A percentile compares a stretch with the other conserved stretches of the same genome.
Evolutionary conservation across 805 yeast genomes (phyloP).

Genomic region (Candida silvicultrix): DNA sequence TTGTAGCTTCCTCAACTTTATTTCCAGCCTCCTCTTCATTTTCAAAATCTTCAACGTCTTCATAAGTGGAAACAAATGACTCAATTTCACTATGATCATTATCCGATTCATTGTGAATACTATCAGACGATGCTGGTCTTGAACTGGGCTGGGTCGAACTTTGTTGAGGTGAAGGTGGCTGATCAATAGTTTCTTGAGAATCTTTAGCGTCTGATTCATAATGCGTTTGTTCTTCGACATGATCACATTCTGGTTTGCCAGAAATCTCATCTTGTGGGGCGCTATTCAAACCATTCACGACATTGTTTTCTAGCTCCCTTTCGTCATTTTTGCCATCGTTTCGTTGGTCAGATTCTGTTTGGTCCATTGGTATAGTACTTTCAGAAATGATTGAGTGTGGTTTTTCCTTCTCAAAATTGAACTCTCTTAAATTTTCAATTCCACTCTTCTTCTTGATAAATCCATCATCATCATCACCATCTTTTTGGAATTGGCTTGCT

Average conservation of each 20-base stretch:
- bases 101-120: background rate
- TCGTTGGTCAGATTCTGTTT: background rate
- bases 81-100: constrained; percentile 26
- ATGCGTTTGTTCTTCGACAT: background rate
- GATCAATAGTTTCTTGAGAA: background rate
- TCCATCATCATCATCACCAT: constrained; percentile 12
- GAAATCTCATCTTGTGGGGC: no score
- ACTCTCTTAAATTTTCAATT: constrained; percentile 40
- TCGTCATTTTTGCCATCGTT: background rate
- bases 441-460: constrained; percentile 45
- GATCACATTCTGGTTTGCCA: background rate
- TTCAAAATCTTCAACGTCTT: constrained; percentile 10
- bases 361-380: background rate
- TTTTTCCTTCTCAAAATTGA: constrained; percentile 26
- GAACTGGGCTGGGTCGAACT: constrained; percentile 2
- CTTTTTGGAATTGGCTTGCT: background rate
- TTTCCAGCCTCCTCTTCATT: background rate
- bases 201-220: background rate
- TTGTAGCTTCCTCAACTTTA: no score
- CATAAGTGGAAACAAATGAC: constrained; percentile 21
- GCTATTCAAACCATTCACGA: no score
- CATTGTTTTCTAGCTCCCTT: no score
- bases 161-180: background rate
- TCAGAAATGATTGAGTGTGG: constrained; percentile 2
- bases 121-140: background rate